Evolutionary conservation across 2,329 filamentous ascomycete species (phyloP).

Genomic region (Thielaviopsis musarum): DNA sequence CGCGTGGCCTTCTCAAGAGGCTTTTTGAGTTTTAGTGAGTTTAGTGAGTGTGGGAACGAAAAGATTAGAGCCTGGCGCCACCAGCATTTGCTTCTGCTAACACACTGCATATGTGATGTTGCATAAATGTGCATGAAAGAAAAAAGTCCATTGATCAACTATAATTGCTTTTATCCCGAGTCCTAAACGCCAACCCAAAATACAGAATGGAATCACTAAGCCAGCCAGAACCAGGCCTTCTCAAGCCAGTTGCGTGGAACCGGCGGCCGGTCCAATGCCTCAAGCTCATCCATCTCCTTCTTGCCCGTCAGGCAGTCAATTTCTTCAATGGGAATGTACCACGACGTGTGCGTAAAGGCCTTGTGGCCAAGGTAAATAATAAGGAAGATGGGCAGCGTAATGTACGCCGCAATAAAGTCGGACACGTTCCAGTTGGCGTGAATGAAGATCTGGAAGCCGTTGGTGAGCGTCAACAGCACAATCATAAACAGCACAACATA

Average conservation of each 20-base stretch:
- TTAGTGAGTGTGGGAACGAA: no score
- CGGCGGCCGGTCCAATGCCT: conserved; percentile 28
- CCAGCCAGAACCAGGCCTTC: conserved; percentile 40
- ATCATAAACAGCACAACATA: conserved; percentile 43
- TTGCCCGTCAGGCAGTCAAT: conserved; percentile 42
- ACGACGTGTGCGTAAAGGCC: conserved; percentile 27
- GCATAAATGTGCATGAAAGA: not conserved
- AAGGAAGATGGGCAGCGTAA: conserved; percentile 45
- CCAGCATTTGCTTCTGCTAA: no score
- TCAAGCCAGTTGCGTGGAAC: conserved; percentile 34
- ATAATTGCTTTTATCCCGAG: no score
- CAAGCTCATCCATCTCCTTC: conserved; percentile 44
- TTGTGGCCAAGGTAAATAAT: conserved; percentile 46
- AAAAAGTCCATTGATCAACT: not conserved
- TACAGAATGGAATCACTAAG: conserved; percentile 18
- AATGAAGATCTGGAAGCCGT: conserved; percentile 62
- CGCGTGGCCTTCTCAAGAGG: no score
- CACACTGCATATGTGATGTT: not conserved
- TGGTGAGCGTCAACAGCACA: conserved; percentile 48
- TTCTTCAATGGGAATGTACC: conserved; percentile 26
- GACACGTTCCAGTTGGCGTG: conserved; percentile 43
- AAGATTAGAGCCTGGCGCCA: no score
- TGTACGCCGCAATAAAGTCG: conserved; percentile 48
- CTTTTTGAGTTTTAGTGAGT: no score
- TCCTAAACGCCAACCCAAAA: not conserved